A percentile compares a stretch with the other conserved stretches of the same genome.
These are phyloP conservation scores for Leptodontidium sp. DNA, from an alignment of 2,329 filamentous ascomycete species.

Conservation along the genomic window DNA sequence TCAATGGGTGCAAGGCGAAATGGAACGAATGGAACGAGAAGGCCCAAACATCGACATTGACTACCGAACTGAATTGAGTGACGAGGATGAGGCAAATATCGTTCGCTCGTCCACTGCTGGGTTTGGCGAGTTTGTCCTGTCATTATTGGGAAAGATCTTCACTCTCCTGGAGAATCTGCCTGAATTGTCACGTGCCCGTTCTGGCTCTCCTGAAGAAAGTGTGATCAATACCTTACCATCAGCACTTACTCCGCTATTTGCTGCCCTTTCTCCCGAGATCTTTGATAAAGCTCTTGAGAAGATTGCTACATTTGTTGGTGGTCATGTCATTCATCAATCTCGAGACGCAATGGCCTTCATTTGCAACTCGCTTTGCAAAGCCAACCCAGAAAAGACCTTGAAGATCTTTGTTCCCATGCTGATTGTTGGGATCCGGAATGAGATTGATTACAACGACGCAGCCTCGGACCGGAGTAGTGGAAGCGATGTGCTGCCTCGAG, in stretches of 20 bases:
- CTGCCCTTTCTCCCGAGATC: conserved; percentile 88
- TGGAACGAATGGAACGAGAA: conserved; percentile 91
- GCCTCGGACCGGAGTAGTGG: conserved; percentile 94
- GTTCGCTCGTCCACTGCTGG: conserved; percentile 93
- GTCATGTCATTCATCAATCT: conserved; percentile 96
- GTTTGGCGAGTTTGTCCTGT: conserved; percentile 90
- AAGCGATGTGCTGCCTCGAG: conserved; percentile 89
- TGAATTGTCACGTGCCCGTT: conserved; percentile 85
- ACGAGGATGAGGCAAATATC: conserved; percentile 87
- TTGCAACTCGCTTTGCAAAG: conserved; percentile 94
- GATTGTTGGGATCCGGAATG: conserved; percentile 89
- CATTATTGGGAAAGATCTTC: conserved; percentile 92
- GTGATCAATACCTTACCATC: conserved; percentile 95
- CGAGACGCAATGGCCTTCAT: conserved; percentile 99
- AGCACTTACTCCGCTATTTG: conserved; percentile 88
- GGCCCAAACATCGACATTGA: conserved; percentile 86
- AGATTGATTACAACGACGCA: conserved; percentile 96
- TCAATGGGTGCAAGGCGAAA: conserved; percentile 92
- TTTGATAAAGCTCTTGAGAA: conserved; percentile 94
- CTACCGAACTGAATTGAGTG: conserved; percentile 81
- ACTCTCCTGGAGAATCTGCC: conserved; percentile 94
- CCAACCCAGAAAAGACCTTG: conserved; percentile 91
- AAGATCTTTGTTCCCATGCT: conserved; percentile 91
- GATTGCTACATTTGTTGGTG: conserved; percentile 87
- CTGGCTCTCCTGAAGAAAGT: conserved; percentile 93